A percentile compares a stretch with the other conserved stretches of the same genome.
phyloP scores from a whole-genome alignment of 768 basidiomycete species.

The Cyclocybe aegerita region DNA sequence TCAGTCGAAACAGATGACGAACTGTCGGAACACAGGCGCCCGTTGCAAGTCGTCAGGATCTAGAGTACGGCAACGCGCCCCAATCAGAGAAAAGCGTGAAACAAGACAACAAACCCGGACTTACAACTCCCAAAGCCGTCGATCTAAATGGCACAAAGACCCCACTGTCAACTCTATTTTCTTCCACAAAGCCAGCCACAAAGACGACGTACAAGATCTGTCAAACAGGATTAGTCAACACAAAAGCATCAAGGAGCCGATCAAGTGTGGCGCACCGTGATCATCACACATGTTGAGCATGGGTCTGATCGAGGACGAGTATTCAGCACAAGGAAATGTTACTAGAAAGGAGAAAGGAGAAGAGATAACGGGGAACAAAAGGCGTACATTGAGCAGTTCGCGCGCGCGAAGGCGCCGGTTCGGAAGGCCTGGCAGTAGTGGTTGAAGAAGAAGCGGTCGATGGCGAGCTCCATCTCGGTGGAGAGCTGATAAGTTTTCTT shows the following conservation, averaged over 20 bases:
- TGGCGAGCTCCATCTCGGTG: conserved; percentile 67
- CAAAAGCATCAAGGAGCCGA: background rate
- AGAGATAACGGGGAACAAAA: background rate
- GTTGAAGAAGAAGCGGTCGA: conserved; percentile 88
- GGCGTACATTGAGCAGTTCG: conserved; percentile 87
- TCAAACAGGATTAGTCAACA: background rate
- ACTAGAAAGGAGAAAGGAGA: conserved; percentile 3
- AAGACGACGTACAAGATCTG: conserved; percentile 43
- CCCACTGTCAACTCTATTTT: background rate
- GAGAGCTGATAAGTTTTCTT: conserved; percentile 64
- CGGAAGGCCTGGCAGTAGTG: conserved; percentile 89
- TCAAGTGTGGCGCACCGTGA: conserved; percentile 54
- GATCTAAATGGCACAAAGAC: conserved; percentile 38
- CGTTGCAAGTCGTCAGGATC: conserved; percentile 81
- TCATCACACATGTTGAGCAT: conserved; percentile 91
- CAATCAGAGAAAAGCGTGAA: background rate
- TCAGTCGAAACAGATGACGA: conserved; percentile 17
- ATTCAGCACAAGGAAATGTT: conserved; percentile 1
- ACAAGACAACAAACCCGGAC: conserved; percentile 21
- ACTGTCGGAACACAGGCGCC: conserved; percentile 74
- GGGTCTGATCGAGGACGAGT: conserved; percentile 43
- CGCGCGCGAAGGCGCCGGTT: conserved; percentile 85
- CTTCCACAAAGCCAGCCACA: background rate
- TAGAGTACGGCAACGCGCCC: conserved; percentile 22
- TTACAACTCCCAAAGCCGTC: conserved; percentile 84